Conservation (phyloP, 2,329 filamentous ascomycete species). For the Paraphoma chrysanthemicola region DNA sequence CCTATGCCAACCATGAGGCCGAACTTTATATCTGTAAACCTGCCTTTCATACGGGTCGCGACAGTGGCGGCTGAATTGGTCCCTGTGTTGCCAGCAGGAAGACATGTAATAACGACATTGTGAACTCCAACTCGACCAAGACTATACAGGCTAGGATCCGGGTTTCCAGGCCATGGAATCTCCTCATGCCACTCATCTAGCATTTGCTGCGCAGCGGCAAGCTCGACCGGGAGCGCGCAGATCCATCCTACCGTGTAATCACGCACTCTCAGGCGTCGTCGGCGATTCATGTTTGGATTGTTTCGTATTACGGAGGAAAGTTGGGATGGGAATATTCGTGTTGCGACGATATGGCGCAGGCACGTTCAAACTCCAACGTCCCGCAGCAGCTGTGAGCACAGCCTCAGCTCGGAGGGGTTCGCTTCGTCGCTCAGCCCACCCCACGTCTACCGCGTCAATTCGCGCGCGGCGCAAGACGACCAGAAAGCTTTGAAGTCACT, state of each 20-base stretch:
- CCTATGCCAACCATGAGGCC: conserved; percentile 54
- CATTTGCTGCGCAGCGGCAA: conserved; percentile 24
- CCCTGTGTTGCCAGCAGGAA: conserved; percentile 35
- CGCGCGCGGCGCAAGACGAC: no score
- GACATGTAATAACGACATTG: conserved; percentile 40
- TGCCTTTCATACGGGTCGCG: conserved; percentile 32
- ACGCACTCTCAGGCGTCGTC: background rate
- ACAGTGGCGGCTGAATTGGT: conserved; percentile 36
- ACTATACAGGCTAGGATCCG: conserved; percentile 19
- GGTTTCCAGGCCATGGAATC: conserved; percentile 13
- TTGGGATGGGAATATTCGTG: background rate
- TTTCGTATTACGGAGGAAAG: no score
- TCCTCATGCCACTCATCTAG: conserved; percentile 14
- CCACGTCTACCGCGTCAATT: no score
- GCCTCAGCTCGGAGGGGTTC: background rate
- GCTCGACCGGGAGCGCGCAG: conserved; percentile 38
- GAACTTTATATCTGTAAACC: conserved; percentile 41
- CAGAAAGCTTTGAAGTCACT: no score
- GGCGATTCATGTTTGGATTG: background rate
- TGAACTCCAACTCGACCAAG: conserved; percentile 38
- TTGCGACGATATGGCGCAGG: background rate
- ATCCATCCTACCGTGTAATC: conserved; percentile 43
- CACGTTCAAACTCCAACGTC: background rate
- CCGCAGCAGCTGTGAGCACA: background rate
- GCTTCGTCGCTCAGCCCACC: no score